These are phyloP conservation scores for Salix purpurea DNA, from an alignment of 345 rosid genomes.

Conservation along the genomic window DNA sequence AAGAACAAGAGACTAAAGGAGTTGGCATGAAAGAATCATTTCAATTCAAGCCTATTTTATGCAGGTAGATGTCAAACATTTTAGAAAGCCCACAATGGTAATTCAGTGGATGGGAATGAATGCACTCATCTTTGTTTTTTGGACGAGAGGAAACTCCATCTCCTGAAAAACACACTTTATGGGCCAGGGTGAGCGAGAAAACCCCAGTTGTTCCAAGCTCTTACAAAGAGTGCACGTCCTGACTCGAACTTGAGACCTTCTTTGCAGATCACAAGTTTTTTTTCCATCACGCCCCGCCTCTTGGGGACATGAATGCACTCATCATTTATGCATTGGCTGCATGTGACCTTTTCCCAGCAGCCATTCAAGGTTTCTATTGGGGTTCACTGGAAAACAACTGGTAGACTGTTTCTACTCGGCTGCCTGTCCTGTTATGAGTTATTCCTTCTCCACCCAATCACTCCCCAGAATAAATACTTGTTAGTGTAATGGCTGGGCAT, in stretches of 20 bases:
- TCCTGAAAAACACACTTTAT: no score
- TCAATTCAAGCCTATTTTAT: not conserved
- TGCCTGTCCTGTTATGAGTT: not conserved
- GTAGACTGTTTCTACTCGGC: slow-evolving; percentile 17
- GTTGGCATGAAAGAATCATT: not conserved
- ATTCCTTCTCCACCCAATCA: not conserved
- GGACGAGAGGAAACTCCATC: no score
- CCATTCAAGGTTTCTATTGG: slow-evolving; percentile 56
- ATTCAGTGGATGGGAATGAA: slow-evolving; percentile 65
- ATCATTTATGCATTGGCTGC: slow-evolving; percentile 50
- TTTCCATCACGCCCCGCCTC: no score
- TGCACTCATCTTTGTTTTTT: slow-evolving; percentile 30
- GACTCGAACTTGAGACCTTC: no score
- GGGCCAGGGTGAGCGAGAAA: no score
- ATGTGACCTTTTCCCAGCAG: slow-evolving; percentile 45
- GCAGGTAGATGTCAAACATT: slow-evolving; percentile 53
- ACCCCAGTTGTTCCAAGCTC: no score
- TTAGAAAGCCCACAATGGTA: slow-evolving; percentile 30
- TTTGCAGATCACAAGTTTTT: no score
- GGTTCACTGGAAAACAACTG: slow-evolving; percentile 49
- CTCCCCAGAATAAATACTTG: not conserved
- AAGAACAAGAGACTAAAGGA: not conserved
- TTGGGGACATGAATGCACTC: slow-evolving; percentile 45
- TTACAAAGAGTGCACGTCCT: no score
- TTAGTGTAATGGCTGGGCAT: not conserved